Percentiles rank a stretch among this genome's conserved stretches.
Evolutionary conservation across 75 land plant species (phyloP).

Genomic region (Azolla pinnata): DNA sequence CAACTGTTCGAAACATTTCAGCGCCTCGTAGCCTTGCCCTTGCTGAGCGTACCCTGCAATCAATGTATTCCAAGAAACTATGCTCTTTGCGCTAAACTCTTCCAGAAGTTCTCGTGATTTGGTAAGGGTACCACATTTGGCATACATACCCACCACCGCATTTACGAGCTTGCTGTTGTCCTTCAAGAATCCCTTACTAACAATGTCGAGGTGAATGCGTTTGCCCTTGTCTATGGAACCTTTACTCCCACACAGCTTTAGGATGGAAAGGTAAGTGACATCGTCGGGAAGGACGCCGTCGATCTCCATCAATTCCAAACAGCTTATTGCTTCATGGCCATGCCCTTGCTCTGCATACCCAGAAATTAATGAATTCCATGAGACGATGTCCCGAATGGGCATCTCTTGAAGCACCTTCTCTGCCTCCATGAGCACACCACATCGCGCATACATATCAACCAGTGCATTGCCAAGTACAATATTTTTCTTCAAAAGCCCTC

Average conservation of each 20-base stretch:
- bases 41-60: conserved; percentile 11
- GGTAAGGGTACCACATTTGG: conserved; percentile 7
- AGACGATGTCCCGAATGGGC: conserved; percentile 39
- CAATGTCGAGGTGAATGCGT: conserved; percentile 38
- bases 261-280: conserved; percentile 10
- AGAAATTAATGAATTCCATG: conserved; percentile 55
- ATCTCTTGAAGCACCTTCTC: conserved; percentile 24
- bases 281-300: conserved; percentile 7
- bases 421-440: conserved; percentile 34
- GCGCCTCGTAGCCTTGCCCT: conserved; percentile 7
- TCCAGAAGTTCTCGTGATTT: conserved; percentile 9
- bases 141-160: conserved; percentile 45
- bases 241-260: conserved; percentile 29
- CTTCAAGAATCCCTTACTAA: conserved; percentile 23
- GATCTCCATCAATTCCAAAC: conserved; percentile 34
- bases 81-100: conserved; percentile 10
- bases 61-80: conserved; percentile 15
- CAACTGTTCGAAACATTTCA: conserved; percentile 21
- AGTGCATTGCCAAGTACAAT: conserved; percentile 24
- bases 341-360: conserved; percentile 41
- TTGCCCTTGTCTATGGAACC: conserved; percentile 31
- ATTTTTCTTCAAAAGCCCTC: too few species aligned
- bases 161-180: conserved; percentile 41
- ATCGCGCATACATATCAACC: conserved; percentile 49
- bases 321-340: conserved; percentile 29